Conservation (phyloP, 164 flowering plant genomes). For the Annona cherimola region DNA sequence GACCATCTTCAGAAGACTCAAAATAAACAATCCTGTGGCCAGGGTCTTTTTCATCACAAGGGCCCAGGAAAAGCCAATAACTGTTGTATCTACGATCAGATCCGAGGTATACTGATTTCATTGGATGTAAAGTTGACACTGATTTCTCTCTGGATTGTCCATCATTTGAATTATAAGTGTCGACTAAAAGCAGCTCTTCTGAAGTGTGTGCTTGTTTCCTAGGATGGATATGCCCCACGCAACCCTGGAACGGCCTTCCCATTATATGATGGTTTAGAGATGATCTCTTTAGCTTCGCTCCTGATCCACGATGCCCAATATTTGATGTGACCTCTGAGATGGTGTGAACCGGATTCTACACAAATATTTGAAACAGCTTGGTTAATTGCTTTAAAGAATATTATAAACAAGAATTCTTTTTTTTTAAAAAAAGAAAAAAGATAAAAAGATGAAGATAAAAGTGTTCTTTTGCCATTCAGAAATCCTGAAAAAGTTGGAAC, state of each 20-base stretch:
- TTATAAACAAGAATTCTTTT: not conserved
- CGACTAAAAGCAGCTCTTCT: conserved; percentile 19
- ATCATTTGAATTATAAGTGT: conserved; percentile 42
- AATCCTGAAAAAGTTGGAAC: no score
- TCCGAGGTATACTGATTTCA: conserved; percentile 84
- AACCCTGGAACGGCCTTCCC: conserved; percentile 19
- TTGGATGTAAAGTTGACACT: conserved; percentile 44
- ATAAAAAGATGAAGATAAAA: not conserved
- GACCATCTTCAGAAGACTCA: conserved; percentile 99
- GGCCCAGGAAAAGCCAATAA: conserved; percentile 98
- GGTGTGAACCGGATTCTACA: conserved; percentile 40
- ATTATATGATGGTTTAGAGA: conserved; percentile 23
- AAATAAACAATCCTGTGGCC: conserved; percentile 88
- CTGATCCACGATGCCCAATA: conserved; percentile 44
- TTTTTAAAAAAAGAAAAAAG: no score
- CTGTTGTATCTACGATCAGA: conserved; percentile 94
- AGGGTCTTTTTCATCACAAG: conserved; percentile 72
- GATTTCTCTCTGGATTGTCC: conserved; percentile 19
- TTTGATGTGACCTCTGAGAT: conserved; percentile 27
- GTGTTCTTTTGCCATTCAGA: no score
- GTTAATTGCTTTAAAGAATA: not conserved
- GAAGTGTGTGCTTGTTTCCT: conserved; percentile 17
- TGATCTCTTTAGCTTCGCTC: conserved; percentile 82
- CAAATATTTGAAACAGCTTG: conserved; percentile 3
- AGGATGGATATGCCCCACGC: conserved; percentile 18